Percentiles rank a stretch among this genome's conserved stretches.
phyloP scores from a whole-genome alignment of 768 basidiomycete genomes.

The Coprinopsis sp. region DNA sequence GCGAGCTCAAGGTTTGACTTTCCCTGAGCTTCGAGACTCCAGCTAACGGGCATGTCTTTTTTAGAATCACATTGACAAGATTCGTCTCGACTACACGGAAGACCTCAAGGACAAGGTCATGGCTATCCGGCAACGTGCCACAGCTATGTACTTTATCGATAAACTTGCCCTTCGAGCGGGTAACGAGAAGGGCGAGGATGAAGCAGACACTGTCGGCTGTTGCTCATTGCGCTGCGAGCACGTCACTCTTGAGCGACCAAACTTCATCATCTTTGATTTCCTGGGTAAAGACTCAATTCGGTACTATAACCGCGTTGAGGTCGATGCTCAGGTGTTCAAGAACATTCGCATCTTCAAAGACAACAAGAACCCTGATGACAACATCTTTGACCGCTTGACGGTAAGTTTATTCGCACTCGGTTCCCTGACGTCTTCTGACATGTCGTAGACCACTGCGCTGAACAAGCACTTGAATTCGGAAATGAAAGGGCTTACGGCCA shows the following conservation, averaged over 20 bases:
- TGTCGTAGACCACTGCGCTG: constrained; percentile 62
- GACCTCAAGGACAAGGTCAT: constrained; percentile 90
- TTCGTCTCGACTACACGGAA: constrained; percentile 80
- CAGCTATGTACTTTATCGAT: constrained; percentile 99
- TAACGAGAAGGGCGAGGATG: constrained; percentile 99
- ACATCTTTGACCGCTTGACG: constrained; percentile 90
- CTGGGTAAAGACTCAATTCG: constrained; percentile 99
- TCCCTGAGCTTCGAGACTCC: background rate
- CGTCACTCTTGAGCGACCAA: constrained; percentile 84
- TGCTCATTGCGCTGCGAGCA: constrained; percentile 97
- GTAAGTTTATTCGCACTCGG: constrained; percentile 42
- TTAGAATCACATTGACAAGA: constrained; percentile 86
- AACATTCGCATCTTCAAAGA: constrained; percentile 97
- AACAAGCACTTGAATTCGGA: constrained; percentile 92
- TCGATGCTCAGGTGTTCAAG: constrained; percentile 93
- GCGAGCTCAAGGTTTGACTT: constrained; percentile 80
- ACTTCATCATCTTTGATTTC: constrained; percentile 92
- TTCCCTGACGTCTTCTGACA: constrained; percentile 14
- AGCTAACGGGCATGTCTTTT: background rate
- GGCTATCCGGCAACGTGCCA: constrained; percentile 95
- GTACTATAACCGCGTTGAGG: constrained; percentile 88
- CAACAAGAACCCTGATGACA: constrained; percentile 82
- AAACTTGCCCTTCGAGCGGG: constrained; percentile 95
- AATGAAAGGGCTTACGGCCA: constrained; percentile 98
- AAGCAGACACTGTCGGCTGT: constrained; percentile 98